Conservation (phyloP, 192 early-diverging fungal species). For the Coemansia sp. region DNA sequence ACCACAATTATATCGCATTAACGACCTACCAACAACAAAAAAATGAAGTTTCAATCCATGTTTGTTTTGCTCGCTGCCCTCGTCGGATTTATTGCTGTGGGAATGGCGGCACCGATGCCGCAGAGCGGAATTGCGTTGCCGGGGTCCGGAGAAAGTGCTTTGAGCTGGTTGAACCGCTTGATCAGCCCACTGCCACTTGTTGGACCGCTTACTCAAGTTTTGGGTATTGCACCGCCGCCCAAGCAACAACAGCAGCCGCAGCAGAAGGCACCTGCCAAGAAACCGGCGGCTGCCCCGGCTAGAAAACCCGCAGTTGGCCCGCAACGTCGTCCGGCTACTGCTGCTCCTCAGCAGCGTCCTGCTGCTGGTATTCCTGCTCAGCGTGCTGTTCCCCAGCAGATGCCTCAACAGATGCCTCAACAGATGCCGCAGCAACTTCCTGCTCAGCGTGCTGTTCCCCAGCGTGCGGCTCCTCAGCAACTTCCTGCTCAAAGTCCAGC, state of each 20-base stretch:
- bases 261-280: slow-evolving; percentile 1
- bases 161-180: slow-evolving; percentile 44
- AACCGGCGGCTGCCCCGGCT: slow-evolving; percentile 10
- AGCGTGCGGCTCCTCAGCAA: background rate
- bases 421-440: slow-evolving; percentile 20
- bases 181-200: slow-evolving; percentile 33
- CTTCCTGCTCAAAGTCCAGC: background rate
- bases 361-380: slow-evolving; percentile 3
- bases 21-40: background rate
- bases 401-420: slow-evolving; percentile 3
- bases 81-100: slow-evolving; percentile 21
- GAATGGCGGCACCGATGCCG: slow-evolving; percentile 24
- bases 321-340: slow-evolving; percentile 12
- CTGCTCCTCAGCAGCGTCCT: slow-evolving; percentile 10
- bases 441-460: slow-evolving; percentile 12
- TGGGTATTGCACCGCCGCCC: slow-evolving; percentile 31
- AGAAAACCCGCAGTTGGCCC: slow-evolving; percentile 11
- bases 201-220: slow-evolving; percentile 29
- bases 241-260: slow-evolving; percentile 21
- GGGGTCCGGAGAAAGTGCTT: slow-evolving; percentile 26
- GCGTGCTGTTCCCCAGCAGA: slow-evolving; percentile 13
- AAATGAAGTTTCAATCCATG: slow-evolving; percentile 32
- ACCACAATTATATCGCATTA: too few relatives aligned
- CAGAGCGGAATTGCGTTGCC: slow-evolving; percentile 46
- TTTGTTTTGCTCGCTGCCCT: slow-evolving; percentile 20